phyloP scores from a whole-genome alignment of 441 rosid species.

The Gossypium schwendimanii region DNA sequence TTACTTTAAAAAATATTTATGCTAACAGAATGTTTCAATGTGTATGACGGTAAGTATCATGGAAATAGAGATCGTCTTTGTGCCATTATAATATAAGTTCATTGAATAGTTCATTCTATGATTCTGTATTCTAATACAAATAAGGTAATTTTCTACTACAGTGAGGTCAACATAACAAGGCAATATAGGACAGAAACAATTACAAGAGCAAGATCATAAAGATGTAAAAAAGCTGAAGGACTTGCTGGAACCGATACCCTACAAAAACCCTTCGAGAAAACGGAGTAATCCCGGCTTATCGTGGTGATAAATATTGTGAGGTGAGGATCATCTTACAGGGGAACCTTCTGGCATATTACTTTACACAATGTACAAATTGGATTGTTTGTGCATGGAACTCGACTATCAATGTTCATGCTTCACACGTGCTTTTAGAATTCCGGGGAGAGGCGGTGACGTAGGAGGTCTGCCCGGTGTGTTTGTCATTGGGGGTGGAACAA shows the following conservation, averaged over 20 bases:
- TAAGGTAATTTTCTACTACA: too few species aligned
- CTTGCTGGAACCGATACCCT: too few species aligned
- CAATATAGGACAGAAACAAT: too few species aligned
- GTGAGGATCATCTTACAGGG: slow-evolving; percentile 7
- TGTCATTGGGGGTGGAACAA: slow-evolving; percentile 29
- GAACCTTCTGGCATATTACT: slow-evolving; percentile 35
- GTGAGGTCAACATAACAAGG: too few species aligned
- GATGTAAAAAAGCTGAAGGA: too few species aligned
- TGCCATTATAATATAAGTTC: too few species aligned
- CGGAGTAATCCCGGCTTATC: not conserved
- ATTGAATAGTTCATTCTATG: not conserved
- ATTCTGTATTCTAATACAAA: not conserved
- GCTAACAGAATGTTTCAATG: too few species aligned
- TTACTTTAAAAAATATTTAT: too few species aligned
- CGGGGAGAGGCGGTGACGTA: slow-evolving; percentile 57
- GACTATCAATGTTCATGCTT: slow-evolving; percentile 61
- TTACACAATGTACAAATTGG: slow-evolving; percentile 57
- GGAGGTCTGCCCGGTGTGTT: slow-evolving; percentile 42
- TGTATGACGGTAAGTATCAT: too few species aligned
- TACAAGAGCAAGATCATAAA: too few species aligned
- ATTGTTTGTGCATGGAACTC: slow-evolving; percentile 20
- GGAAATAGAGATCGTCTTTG: too few species aligned
- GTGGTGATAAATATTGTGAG: slow-evolving; percentile 9
- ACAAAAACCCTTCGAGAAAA: too few species aligned
- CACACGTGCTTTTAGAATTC: slow-evolving; percentile 56